Base-by-base conservation (phyloP, 2,329 filamentous ascomycete species). In the Chrysoporthe austroafricana region DNA sequence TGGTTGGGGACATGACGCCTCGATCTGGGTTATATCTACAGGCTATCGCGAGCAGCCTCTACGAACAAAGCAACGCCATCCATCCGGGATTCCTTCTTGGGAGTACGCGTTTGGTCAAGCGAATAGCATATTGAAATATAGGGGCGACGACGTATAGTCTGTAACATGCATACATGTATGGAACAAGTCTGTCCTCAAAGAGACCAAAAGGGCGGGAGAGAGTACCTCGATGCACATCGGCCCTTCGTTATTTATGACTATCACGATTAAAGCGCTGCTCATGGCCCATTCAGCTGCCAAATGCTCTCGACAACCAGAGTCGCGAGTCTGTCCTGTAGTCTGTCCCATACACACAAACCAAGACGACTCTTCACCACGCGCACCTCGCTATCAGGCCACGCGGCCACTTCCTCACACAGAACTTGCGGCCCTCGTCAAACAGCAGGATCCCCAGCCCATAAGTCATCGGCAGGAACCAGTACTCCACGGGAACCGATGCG, bases 381-480 rank as follows among this genome's bases (percentile, higher is more conserved):
- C 87, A 79, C 76, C 78, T 87, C 1, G 85, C 89, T 62, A 90
- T 64, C 2, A 86, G 68, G 0, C 89, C 84, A 1, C 79, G 74
- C 0, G 90, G 89, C 79, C 84, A 89, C 65, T 76, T 86, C 66
- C 90, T 82, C 1, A 92, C 85, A 32, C 78, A 78, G 64, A 80
- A 89, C 76, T 93, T 92, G 69, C 91, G 84, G 13, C 73, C 79
- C 78, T 93, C 91, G 74, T 94, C 91, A 21, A 92, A 74, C 11
- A 88, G 73, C 62, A 93, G 75, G 48, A 92, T 82, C 0, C 81
- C 87, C 34, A 90, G 70, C 0, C 91, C 92, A 76, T 94, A 93
- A 0, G 88, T 85, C 75, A 91, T 88, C 0, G 92, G 91, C 62
- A 95, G 74, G 76, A 95, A 94, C 86, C 90, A 95, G 74, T 94